Evolutionary conservation across 768 basidiomycete species (phyloP).

Genomic region (Rhizopogon sp.): DNA sequence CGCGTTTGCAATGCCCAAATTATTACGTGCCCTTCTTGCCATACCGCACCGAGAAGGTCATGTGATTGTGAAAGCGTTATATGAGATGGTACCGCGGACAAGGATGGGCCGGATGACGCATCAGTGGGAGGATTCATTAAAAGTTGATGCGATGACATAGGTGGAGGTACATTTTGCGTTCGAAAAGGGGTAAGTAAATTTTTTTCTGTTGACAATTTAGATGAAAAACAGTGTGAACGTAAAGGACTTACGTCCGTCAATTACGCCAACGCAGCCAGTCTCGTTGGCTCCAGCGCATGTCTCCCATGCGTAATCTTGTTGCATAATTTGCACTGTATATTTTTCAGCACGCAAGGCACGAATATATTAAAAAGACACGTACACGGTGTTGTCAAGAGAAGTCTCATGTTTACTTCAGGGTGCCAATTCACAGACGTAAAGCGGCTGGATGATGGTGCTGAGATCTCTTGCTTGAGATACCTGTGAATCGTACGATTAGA

Average conservation of each 20-base stretch:
- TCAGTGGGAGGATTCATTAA: slow-evolving; percentile 15
- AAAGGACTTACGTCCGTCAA: slow-evolving; percentile 75
- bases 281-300: slow-evolving; percentile 71
- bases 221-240: background rate
- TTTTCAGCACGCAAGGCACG: background rate
- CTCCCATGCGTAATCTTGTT: slow-evolving; percentile 72
- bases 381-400: slow-evolving; percentile 70
- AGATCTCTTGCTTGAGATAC: slow-evolving; percentile 92
- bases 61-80: slow-evolving; percentile 50
- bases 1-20: slow-evolving; percentile 69
- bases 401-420: slow-evolving; percentile 64
- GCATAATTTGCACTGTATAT: slow-evolving; percentile 45
- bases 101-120: background rate
- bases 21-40: slow-evolving; percentile 63
- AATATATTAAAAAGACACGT: slow-evolving; percentile 18
- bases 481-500: slow-evolving; percentile 29
- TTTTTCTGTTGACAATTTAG: slow-evolving; percentile 39
- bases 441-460: slow-evolving; percentile 42
- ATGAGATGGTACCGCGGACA: slow-evolving; percentile 46
- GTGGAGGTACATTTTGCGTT: slow-evolving; percentile 95
- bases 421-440: slow-evolving; percentile 86
- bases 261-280: slow-evolving; percentile 82
- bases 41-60: slow-evolving; percentile 63
- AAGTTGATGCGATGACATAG: slow-evolving; percentile 73
- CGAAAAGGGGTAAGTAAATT: slow-evolving; percentile 90